Conservation (phyloP, 768 basidiomycete genomes). For the Dentipellis fragilis region DNA sequence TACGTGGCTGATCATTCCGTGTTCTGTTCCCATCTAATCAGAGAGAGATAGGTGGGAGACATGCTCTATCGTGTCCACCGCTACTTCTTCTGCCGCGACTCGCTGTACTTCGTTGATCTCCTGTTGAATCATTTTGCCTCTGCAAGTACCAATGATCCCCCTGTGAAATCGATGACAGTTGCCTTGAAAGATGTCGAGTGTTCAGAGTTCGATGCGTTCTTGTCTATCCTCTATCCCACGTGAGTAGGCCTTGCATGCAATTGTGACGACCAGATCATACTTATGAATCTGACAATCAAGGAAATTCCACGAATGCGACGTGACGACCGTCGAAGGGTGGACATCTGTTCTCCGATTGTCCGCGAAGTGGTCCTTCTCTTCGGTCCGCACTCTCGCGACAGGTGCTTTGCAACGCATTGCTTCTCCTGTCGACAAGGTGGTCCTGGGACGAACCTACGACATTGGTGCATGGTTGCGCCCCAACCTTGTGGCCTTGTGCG, state of each 20-base stretch:
- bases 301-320: slow-evolving; percentile 2
- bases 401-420: slow-evolving; percentile 5
- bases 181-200: slow-evolving; percentile 1
- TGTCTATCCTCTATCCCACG: slow-evolving; percentile 13
- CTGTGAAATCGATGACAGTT: neutral
- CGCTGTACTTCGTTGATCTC: neutral
- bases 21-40: neutral
- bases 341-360: slow-evolving; percentile 13
- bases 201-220: slow-evolving; percentile 9
- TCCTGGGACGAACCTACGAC: slow-evolving; percentile 7
- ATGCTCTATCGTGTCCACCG: slow-evolving; percentile 8
- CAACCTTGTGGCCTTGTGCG: slow-evolving; percentile 7
- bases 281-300: neutral
- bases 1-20: neutral
- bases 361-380: slow-evolving; percentile 11
- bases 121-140: neutral
- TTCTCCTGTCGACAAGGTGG: slow-evolving; percentile 12
- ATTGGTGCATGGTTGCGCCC: slow-evolving; percentile 8
- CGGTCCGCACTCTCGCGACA: slow-evolving; percentile 12
- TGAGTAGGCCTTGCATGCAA: neutral
- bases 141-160: neutral
- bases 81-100: slow-evolving; percentile 8
- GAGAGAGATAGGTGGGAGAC: neutral
- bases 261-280: neutral
- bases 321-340: slow-evolving; percentile 12